phyloP scores from a whole-genome alignment of 2,329 filamentous ascomycete genomes.

The Leptoxyphium fumago region DNA sequence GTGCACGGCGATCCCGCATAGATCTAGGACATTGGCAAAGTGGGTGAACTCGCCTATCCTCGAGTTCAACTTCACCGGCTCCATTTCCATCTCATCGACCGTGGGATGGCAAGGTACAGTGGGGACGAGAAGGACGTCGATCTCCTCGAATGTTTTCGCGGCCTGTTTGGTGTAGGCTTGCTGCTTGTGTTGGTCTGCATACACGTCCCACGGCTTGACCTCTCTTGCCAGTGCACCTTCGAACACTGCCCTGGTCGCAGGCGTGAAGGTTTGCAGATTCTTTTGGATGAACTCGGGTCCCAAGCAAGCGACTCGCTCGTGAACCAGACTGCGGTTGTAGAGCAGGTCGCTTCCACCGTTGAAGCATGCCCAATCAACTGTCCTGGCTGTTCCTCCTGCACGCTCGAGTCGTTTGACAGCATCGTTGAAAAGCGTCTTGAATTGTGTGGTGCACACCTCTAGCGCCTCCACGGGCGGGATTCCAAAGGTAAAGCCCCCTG shows the following conservation, averaged over 20 bases:
- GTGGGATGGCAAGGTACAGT: constrained; percentile 36
- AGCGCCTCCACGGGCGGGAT: constrained; percentile 32
- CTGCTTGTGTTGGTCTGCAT: constrained; percentile 33
- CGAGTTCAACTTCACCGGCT: constrained; percentile 41
- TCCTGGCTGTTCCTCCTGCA: constrained; percentile 28
- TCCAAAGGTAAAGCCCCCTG: constrained; percentile 32
- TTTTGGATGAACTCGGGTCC: constrained; percentile 24
- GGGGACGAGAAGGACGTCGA: constrained; percentile 39
- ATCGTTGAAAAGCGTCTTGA: constrained; percentile 28
- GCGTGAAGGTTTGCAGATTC: constrained; percentile 29
- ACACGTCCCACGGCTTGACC: constrained; percentile 33
- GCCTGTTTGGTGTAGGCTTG: constrained; percentile 29
- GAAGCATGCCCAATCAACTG: constrained; percentile 35
- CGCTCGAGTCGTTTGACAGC: constrained; percentile 25
- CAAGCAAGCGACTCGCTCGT: constrained; percentile 36
- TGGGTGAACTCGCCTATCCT: constrained; percentile 43
- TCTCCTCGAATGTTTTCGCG: constrained; percentile 26
- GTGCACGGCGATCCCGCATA: constrained; percentile 39
- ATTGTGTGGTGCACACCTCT: constrained; percentile 26
- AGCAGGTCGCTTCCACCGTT: constrained; percentile 39
- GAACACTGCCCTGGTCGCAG: constrained; percentile 34
- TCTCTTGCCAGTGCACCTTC: constrained; percentile 23
- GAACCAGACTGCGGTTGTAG: constrained; percentile 44
- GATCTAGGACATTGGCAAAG: constrained; percentile 46
- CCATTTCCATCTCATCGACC: constrained; percentile 34